phyloP scores from a whole-genome alignment of 805 yeast species.

The Metschnikowia corniflorae region DNA sequence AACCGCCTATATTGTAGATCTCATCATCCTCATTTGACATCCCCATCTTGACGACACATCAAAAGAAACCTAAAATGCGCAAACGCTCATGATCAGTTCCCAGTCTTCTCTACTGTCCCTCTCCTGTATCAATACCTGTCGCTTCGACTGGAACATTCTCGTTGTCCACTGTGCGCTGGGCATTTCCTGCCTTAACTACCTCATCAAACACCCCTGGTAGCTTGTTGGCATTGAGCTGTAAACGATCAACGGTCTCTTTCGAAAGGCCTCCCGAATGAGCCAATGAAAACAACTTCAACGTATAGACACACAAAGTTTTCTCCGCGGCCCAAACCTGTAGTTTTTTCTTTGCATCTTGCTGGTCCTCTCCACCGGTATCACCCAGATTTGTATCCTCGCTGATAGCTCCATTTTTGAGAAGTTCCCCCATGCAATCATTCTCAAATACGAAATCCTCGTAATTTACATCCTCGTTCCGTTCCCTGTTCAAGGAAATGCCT shows the following conservation, averaged over 20 bases:
- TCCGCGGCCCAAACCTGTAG: constrained; percentile 36
- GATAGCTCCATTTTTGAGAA: background rate
- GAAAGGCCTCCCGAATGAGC: constrained; percentile 31
- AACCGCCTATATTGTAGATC: constrained; percentile 91
- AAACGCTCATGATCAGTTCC: too few relatives aligned
- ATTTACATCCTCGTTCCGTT: constrained; percentile 50
- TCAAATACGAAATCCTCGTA: constrained; percentile 23
- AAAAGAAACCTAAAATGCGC: too few relatives aligned
- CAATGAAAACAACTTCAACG: constrained; percentile 38
- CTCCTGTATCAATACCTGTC: too few relatives aligned
- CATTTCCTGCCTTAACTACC: constrained; percentile 3
- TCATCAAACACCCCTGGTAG: constrained; percentile 32
- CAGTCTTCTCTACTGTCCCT: too few relatives aligned
- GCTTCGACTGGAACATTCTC: too few relatives aligned
- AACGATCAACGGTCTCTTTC: constrained; percentile 24
- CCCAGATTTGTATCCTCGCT: background rate
- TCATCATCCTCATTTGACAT: constrained; percentile 92
- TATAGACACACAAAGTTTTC: constrained; percentile 38
- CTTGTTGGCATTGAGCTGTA: constrained; percentile 32
- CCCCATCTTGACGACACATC: too few relatives aligned
- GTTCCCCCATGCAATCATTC: background rate
- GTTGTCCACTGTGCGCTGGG: background rate
- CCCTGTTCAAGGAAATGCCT: constrained; percentile 45
- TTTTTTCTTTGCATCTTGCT: background rate
- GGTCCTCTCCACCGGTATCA: background rate